Percentiles rank a stretch among this genome's conserved stretches.
phyloP scores from a whole-genome alignment of 192 early-diverging fungal genomes.

The Coemansia sp. region DNA sequence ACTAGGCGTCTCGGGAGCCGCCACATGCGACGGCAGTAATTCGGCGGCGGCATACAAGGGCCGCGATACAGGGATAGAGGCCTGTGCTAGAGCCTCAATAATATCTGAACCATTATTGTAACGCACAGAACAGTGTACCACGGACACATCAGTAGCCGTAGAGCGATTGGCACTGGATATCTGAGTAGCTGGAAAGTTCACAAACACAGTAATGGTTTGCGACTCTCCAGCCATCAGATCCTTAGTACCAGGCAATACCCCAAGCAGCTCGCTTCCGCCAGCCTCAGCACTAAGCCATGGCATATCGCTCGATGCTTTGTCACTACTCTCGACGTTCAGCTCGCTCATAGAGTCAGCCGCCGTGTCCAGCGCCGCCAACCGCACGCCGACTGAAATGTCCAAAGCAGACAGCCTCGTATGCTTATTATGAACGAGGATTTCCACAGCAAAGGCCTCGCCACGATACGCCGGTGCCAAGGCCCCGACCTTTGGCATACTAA shows the following conservation, averaged over 20 bases:
- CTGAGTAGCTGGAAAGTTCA: conserved; percentile 22
- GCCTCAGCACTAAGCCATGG: conserved; percentile 9
- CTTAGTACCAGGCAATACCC: background rate
- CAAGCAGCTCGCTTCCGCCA: background rate
- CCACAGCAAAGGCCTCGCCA: conserved; percentile 43
- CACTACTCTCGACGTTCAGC: conserved; percentile 3
- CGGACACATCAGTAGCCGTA: background rate
- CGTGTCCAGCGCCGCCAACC: conserved; percentile 5
- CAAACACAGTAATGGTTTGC: conserved; percentile 17
- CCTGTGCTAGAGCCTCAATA: background rate
- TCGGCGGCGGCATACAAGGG: conserved; percentile 24
- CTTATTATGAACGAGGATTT: conserved; percentile 22
- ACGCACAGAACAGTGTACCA: conserved; percentile 3
- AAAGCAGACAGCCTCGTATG: conserved; percentile 12
- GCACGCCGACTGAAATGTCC: conserved; percentile 12
- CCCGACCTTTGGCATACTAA: conserved; percentile 20
- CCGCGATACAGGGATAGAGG: conserved; percentile 24
- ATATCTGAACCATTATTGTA: background rate
- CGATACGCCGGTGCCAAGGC: conserved; percentile 30
- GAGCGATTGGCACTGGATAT: conserved; percentile 12
- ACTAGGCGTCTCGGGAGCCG: conserved; percentile 10
- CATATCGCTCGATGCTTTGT: background rate
- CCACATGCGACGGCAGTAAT: conserved; percentile 18
- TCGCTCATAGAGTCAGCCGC: conserved; percentile 9
- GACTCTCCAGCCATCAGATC: conserved; percentile 14